phyloP scores from a whole-genome alignment of 2,329 filamentous ascomycete species.

The Beauveria scarabaeidicola region DNA sequence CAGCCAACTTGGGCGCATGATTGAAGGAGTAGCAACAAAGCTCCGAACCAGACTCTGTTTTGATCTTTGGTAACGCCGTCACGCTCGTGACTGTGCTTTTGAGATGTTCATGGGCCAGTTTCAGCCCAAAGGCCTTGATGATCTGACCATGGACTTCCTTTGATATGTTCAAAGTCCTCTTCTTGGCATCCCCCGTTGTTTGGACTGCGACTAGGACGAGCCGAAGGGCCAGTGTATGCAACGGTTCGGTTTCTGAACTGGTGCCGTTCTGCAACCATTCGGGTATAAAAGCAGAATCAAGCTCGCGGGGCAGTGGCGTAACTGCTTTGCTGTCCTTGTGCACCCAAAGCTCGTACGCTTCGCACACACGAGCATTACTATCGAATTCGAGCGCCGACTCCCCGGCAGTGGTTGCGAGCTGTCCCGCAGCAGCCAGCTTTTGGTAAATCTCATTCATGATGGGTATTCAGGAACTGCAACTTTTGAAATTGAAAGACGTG shows the following conservation, averaged over 20 bases:
- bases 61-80: conserved; percentile 17
- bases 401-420: not conserved
- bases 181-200: not conserved
- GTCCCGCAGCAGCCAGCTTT: conserved; percentile 1
- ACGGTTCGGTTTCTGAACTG: conserved; percentile 7
- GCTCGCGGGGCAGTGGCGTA: not conserved
- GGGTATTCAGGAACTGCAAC: too few relatives aligned
- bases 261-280: not conserved
- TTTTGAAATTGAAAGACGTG: too few relatives aligned
- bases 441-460: conserved; percentile 9
- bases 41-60: conserved; percentile 3
- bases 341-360: conserved; percentile 1
- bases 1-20: conserved; percentile 30
- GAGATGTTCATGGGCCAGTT: conserved; percentile 25
- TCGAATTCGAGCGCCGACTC: not conserved
- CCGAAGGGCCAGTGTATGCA: not conserved
- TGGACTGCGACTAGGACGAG: not conserved
- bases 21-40: conserved; percentile 23
- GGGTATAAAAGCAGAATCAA: not conserved
- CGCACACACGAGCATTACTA: not conserved
- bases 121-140: conserved; percentile 21
- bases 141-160: conserved; percentile 15
- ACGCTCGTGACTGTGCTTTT: conserved; percentile 27
- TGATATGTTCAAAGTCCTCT: conserved; percentile 9
- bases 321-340: not conserved